Evolutionary conservation across 2,329 filamentous ascomycete genomes (phyloP).

Genomic region (Alternaria arborescens): DNA sequence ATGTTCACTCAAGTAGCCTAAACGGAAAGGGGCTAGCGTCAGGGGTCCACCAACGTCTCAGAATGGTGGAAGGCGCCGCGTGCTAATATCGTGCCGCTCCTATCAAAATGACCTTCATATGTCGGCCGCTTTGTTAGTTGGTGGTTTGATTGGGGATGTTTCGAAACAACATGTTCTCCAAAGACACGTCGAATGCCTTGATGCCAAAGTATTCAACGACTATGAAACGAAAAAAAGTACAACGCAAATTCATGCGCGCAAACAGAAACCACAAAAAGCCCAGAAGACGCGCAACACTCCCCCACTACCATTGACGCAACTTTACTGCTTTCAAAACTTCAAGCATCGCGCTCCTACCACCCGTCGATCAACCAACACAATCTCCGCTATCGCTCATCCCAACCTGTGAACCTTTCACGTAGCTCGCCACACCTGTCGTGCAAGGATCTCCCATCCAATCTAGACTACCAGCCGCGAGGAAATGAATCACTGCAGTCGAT

Average conservation of each 20-base stretch:
- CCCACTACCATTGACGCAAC: conserved; percentile 1
- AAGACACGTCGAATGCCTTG: neutral
- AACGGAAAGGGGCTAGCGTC: neutral
- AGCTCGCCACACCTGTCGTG: conserved; percentile 5
- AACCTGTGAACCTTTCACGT: conserved; percentile 2
- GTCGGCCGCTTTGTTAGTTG: conserved; percentile 5
- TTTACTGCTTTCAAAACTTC: neutral
- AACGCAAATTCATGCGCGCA: neutral
- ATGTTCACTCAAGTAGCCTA: conserved; percentile 11
- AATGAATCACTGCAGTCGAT: conserved; percentile 10
- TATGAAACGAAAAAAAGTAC: neutral
- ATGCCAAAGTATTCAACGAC: neutral
- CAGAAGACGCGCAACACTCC: conserved; percentile 8
- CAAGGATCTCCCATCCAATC: conserved; percentile 11
- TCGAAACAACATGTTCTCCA: conserved; percentile 2
- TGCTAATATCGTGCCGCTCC: conserved; percentile 13
- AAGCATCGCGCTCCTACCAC: conserved; percentile 7
- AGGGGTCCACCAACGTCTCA: conserved; percentile 12
- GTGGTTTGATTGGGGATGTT: conserved; percentile 4
- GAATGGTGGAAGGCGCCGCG: conserved; percentile 1
- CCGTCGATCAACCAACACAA: conserved; percentile 13
- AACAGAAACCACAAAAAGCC: neutral
- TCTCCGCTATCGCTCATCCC: conserved; percentile 16
- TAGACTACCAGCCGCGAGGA: conserved; percentile 5
- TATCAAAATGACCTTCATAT: conserved; percentile 17